These are phyloP conservation scores for Sclerotinia borealis DNA, from an alignment of 2,329 filamentous ascomycete genomes.

Conservation along the genomic window DNA sequence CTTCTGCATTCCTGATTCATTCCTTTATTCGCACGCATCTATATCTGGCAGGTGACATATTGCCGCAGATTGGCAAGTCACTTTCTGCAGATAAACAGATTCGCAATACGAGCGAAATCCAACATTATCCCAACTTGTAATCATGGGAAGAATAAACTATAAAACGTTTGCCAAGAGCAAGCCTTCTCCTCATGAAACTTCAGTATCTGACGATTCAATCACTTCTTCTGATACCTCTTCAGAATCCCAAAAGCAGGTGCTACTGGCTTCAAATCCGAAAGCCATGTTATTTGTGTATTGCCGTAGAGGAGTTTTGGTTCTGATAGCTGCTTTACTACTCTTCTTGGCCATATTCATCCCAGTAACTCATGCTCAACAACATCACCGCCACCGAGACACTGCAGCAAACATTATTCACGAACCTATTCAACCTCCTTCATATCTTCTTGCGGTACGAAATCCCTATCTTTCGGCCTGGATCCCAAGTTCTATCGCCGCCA, in stretches of 20 bases:
- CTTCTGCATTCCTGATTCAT: neutral
- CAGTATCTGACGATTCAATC: neutral
- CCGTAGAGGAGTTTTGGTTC: neutral
- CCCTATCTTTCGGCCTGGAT: conserved; percentile 31
- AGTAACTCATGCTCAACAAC: neutral
- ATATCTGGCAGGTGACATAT: neutral
- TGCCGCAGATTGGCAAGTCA: neutral
- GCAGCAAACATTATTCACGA: neutral
- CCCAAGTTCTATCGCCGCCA: conserved; percentile 25
- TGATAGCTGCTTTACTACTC: neutral
- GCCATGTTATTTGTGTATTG: neutral
- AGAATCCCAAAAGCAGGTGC: neutral
- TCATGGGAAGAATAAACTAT: neutral
- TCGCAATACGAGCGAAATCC: neutral
- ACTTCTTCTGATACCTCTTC: neutral
- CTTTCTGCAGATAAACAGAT: neutral
- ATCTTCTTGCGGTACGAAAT: conserved; percentile 9
- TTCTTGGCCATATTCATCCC: neutral
- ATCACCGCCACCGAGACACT: neutral
- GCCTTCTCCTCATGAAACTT: neutral
- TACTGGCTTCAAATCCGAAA: neutral
- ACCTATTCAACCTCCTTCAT: conserved; percentile 10
- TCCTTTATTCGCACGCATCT: neutral
- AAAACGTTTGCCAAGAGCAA: neutral
- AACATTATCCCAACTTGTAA: neutral